These are phyloP conservation scores for Ajuga chamaepitys DNA, from an alignment of 257 asterid species.

Conservation along the genomic window DNA sequence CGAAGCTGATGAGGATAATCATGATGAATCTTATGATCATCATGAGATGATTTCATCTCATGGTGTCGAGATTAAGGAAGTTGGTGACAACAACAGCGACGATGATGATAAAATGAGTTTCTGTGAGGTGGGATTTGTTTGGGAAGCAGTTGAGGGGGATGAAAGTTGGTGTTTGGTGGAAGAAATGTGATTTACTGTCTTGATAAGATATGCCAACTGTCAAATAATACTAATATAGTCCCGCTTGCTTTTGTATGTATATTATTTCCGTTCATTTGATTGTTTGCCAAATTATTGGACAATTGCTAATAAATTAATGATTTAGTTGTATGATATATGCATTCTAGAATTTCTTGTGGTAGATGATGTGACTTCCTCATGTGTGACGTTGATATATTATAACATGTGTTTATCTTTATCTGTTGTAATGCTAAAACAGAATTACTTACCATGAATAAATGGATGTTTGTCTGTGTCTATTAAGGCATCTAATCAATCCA, in stretches of 20 bases:
- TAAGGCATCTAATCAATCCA: too few species aligned
- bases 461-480: too few species aligned
- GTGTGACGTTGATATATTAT: neutral
- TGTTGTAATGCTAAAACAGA: too few species aligned
- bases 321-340: neutral
- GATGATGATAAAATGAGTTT: conserved; percentile 24
- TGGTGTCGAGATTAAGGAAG: neutral
- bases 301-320: conserved; percentile 11
- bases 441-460: too few species aligned
- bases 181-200: conserved; percentile 30
- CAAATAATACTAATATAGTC: neutral
- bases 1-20: neutral
- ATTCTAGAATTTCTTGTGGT: neutral
- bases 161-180: conserved; percentile 76
- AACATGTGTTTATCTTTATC: neutral
- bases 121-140: conserved; percentile 28
- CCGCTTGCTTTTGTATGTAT: conserved; percentile 9
- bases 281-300: conserved; percentile 8
- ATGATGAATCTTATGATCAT: neutral
- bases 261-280: neutral
- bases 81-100: neutral
- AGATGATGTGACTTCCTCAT: neutral
- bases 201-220: neutral
- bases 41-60: neutral
- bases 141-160: conserved; percentile 35